Conservation (phyloP, 306 rosid genomes). For the Prunus mira region DNA sequence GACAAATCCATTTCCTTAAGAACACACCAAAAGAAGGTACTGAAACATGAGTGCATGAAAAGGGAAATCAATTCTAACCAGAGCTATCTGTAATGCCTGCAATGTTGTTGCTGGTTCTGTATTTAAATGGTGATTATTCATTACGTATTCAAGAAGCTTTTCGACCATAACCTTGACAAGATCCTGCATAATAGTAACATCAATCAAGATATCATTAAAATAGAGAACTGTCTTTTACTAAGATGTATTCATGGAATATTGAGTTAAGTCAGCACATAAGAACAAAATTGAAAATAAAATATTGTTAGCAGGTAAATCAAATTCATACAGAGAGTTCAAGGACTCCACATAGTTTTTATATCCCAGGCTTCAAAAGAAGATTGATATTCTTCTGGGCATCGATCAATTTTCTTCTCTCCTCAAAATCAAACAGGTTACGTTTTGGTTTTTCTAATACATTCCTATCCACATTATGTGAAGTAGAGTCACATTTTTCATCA, state of each 20-base stretch:
- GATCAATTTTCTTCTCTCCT: slow-evolving; percentile 28
- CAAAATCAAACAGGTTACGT: slow-evolving; percentile 20
- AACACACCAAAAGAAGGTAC: not conserved
- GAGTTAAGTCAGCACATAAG: not conserved
- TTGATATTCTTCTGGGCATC: slow-evolving; percentile 39
- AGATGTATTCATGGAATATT: not conserved
- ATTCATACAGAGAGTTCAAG: slow-evolving; percentile 51
- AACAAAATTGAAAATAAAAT: not conserved
- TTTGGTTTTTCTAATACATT: slow-evolving; percentile 22
- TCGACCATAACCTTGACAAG: slow-evolving; percentile 36
- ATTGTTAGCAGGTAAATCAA: not conserved
- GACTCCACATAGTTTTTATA: slow-evolving; percentile 53
- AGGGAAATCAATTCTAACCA: slow-evolving; percentile 55
- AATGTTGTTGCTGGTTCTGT: slow-evolving; percentile 43
- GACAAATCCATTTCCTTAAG: not conserved
- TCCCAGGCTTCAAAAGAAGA: slow-evolving; percentile 39
- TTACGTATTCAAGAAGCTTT: slow-evolving; percentile 54
- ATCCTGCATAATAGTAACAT: slow-evolving; percentile 52
- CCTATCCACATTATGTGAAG: slow-evolving; percentile 15
- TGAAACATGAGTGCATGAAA: slow-evolving; percentile 2
- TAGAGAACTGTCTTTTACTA: not conserved
- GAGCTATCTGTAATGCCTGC: slow-evolving; percentile 79
- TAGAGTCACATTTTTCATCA: slow-evolving; percentile 16
- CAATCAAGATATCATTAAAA: slow-evolving; percentile 6
- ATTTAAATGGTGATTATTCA: slow-evolving; percentile 52